Evolutionary conservation across 176 grass and related monocot species (phyloP), one percentile per base, ranked within the genome.

Genomic region (Ampelocalamus luodianensis): DNA sequence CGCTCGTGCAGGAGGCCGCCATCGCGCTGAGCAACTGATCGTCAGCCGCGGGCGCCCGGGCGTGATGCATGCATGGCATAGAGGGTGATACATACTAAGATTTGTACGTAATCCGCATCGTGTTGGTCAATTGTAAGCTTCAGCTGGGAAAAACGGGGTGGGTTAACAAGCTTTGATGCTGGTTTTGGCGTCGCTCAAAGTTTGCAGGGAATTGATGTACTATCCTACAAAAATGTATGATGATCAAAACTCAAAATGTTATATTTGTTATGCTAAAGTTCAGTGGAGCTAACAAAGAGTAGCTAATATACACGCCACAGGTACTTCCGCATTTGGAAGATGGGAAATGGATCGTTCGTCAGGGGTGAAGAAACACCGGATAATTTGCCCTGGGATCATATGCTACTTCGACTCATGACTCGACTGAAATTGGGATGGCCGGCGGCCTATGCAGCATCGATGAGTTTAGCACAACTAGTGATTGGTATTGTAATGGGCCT

Each of bases 11-110:
- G 14, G 89, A 94, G 59, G 89, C 89, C 10, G 86, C 81, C 15
- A 85, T 87, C 36, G 87, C 91, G 0, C 88, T 93, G 53, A 76
- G 48, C 60, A 90, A 89, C 76, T 89, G 65, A 72, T n/a, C 51
- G 5, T 61, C 27, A 55, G 55, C 6, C 37, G 16, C 36, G 54
- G 22, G 22, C 6, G 20, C 10, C 14, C 22, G 53, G n/a, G 18
- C 50, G 18, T 34, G 23, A 42, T 11, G 43, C 43, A 10, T 45
- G 43, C 43, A 45, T 45, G 43, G 43, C 39, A 40, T 40, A 11
- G 43, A 45, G 43, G 43, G 10, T 58, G 18, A 27, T 39, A n/a
- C 50, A 5, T 56, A 38, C 53, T 10, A 10, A 3, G 3, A 69
- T 81, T 27, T 59, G 55, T 18, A 45, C 1, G 65, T 40, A 44